These are phyloP conservation scores for Metarhizium sp. DNA, from an alignment of 2,329 filamentous ascomycete genomes.

Conservation along the genomic window DNA sequence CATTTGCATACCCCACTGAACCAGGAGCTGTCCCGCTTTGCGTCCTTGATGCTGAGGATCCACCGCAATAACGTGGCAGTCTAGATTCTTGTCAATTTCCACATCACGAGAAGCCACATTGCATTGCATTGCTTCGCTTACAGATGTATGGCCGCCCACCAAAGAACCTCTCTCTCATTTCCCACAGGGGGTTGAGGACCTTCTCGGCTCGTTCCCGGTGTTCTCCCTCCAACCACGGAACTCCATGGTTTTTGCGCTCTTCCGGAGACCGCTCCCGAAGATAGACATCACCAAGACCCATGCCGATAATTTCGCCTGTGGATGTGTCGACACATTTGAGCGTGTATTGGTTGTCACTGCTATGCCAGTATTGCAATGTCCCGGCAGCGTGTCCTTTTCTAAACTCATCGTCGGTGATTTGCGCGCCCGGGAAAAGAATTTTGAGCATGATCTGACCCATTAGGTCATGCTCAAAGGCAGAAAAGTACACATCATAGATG, in stretches of 20 bases:
- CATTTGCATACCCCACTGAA: slow-evolving; percentile 21
- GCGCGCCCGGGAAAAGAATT: too few species aligned
- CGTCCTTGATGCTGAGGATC: slow-evolving; percentile 32
- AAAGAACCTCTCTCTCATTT: too few species aligned
- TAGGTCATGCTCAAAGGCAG: slow-evolving; percentile 26
- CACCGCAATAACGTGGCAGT: slow-evolving; percentile 34
- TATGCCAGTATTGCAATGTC: slow-evolving; percentile 22
- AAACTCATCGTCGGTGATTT: too few species aligned
- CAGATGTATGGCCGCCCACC: slow-evolving; percentile 22
- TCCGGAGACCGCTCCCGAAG: slow-evolving; percentile 25
- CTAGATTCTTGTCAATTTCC: slow-evolving; percentile 10
- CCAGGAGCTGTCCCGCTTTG: slow-evolving; percentile 13
- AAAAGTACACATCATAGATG: slow-evolving; percentile 38
- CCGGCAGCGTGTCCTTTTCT: too few species aligned
- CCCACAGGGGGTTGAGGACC: slow-evolving; percentile 30
- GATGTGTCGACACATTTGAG: slow-evolving; percentile 36
- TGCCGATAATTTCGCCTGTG: slow-evolving; percentile 31
- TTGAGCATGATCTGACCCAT: too few species aligned
- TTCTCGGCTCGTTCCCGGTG: slow-evolving; percentile 32
- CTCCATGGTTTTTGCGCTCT: slow-evolving; percentile 33
- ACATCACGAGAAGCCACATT: not conserved
- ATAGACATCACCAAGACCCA: too few species aligned
- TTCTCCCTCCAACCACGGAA: slow-evolving; percentile 35
- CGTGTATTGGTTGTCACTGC: slow-evolving; percentile 32
- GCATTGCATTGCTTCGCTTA: slow-evolving; percentile 17